Percentiles rank a stretch among this genome's conserved stretches.
phyloP scores from a whole-genome alignment of 2,329 filamentous ascomycete species.

The Massarina eburnea region DNA sequence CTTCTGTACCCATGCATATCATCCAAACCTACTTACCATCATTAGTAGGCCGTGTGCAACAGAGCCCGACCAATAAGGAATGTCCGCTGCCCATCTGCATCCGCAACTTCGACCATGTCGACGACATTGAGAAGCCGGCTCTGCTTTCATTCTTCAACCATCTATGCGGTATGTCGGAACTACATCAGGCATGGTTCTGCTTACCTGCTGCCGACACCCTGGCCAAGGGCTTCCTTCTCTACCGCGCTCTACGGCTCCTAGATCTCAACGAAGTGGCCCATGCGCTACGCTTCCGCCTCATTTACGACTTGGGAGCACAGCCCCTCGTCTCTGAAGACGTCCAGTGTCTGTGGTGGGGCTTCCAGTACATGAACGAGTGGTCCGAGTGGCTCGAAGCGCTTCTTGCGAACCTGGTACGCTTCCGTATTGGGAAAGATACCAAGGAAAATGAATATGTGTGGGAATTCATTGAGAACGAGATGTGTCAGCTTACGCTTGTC shows the following conservation, averaged over 20 bases:
- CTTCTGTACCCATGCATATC: background rate
- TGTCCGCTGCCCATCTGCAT: background rate
- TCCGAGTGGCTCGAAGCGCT: background rate
- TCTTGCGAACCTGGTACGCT: background rate
- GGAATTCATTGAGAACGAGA: background rate
- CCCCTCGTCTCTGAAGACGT: background rate
- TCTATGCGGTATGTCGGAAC: background rate
- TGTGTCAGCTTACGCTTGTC: background rate
- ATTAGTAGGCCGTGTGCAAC: background rate
- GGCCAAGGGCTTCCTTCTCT: conserved; percentile 1
- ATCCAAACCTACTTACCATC: background rate
- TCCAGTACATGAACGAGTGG: conserved; percentile 1
- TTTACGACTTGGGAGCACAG: background rate
- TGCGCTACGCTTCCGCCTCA: background rate
- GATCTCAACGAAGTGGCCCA: background rate
- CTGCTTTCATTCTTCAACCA: background rate
- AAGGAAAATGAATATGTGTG: background rate
- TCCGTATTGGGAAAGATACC: background rate
- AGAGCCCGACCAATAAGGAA: background rate
- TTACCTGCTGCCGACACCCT: background rate
- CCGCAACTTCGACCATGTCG: background rate
- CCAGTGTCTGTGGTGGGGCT: conserved; percentile 2
- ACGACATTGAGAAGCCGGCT: conserved; percentile 1
- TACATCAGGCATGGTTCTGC: background rate
- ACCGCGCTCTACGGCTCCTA: conserved; percentile 1